Evolutionary conservation across 805 yeast genomes (phyloP).

Genomic region (Isabelozyma pseudorhagii): DNA sequence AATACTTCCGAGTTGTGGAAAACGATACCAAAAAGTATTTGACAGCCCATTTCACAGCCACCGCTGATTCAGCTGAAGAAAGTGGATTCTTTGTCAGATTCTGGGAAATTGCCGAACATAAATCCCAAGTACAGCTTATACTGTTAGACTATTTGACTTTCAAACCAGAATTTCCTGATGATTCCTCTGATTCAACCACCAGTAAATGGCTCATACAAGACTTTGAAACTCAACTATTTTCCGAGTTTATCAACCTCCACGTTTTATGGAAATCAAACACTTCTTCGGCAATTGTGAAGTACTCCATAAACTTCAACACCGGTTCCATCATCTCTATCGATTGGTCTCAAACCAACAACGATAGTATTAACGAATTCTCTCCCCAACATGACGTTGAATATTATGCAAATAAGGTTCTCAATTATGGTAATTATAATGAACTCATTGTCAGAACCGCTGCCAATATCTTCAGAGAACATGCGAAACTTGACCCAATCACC

Average conservation of each 20-base stretch:
- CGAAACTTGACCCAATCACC: conserved; percentile 4
- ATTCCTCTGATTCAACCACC: background rate
- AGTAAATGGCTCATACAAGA: conserved; percentile 47
- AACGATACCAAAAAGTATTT: conserved; percentile 9
- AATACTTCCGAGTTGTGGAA: conserved; percentile 20
- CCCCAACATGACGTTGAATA: conserved; percentile 30
- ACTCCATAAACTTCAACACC: conserved; percentile 7
- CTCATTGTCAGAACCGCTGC: conserved; percentile 51
- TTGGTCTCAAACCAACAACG: conserved; percentile 12
- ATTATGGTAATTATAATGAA: conserved; percentile 47
- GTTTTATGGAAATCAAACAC: conserved; percentile 65
- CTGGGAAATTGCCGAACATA: conserved; percentile 17
- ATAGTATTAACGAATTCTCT: conserved; percentile 15
- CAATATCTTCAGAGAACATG: conserved; percentile 46
- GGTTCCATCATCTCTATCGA: conserved; percentile 11
- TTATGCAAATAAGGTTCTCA: conserved; percentile 46
- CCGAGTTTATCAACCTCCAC: conserved; percentile 17
- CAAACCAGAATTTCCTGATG: conserved; percentile 15
- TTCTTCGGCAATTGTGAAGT: conserved; percentile 41
- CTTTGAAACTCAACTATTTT: conserved; percentile 6
- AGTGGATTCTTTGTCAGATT: conserved; percentile 19
- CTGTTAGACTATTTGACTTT: conserved; percentile 12
- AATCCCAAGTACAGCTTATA: conserved; percentile 5
- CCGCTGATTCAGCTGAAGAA: conserved; percentile 8
- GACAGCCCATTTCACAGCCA: conserved; percentile 13